These are phyloP conservation scores for Xylaria grammica DNA, from an alignment of 495 filamentous ascomycete species.

Conservation along the genomic window DNA sequence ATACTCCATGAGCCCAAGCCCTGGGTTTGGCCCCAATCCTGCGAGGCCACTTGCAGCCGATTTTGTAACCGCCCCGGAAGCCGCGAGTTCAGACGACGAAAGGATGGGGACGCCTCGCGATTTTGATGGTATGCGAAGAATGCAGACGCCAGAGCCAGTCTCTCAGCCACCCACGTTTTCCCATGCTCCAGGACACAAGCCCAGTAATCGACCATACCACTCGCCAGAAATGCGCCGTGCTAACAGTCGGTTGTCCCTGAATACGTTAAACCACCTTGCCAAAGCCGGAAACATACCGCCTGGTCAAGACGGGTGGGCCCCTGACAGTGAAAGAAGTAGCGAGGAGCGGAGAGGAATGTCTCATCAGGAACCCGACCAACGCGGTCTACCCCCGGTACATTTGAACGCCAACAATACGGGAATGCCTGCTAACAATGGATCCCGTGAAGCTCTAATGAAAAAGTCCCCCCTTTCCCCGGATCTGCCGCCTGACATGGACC, in stretches of 20 bases:
- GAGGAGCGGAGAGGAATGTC: constrained; percentile 34
- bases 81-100: constrained; percentile 65
- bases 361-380: constrained; percentile 37
- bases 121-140: constrained; percentile 58
- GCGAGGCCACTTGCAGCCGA: constrained; percentile 43
- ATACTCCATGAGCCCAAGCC: constrained; percentile 24
- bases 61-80: constrained; percentile 55
- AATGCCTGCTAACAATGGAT: constrained; percentile 56
- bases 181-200: constrained; percentile 70
- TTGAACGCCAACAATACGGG: constrained; percentile 49
- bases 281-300: constrained; percentile 62
- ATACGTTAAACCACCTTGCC: constrained; percentile 77
- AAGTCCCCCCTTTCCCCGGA: constrained; percentile 36
- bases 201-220: constrained; percentile 68
- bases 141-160: constrained; percentile 73
- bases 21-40: constrained; percentile 36
- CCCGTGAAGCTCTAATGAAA: constrained; percentile 54
- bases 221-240: constrained; percentile 76
- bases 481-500: constrained; percentile 40
- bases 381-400: constrained; percentile 49
- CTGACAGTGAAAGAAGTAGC: constrained; percentile 31
- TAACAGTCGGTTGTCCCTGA: constrained; percentile 79
- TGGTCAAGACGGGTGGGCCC: constrained; percentile 18
- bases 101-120: constrained; percentile 41
- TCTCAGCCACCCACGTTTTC: constrained; percentile 75